Percentiles rank a stretch among this genome's conserved stretches.
Evolutionary conservation across 805 yeast genomes (phyloP).

Genomic region (Maudiozyma barnettii): DNA sequence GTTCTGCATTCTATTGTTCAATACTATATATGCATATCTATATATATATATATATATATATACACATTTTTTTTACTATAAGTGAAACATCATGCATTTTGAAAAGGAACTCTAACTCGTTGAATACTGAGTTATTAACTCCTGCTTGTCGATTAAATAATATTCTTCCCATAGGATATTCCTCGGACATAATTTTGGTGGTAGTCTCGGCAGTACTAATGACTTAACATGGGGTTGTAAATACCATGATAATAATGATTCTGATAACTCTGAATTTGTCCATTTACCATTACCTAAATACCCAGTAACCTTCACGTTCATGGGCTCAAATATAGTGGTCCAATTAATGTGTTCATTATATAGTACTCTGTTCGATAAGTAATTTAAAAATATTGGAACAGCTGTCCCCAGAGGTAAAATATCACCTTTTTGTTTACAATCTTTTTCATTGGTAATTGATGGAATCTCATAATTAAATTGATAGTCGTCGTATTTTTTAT

Average conservation of each 20-base stretch:
- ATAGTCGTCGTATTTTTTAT: no score
- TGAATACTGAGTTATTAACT: background rate
- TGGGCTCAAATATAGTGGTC: conserved; percentile 5
- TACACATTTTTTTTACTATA: background rate
- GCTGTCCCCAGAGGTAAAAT: conserved; percentile 4
- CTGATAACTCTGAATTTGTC: conserved; percentile 4
- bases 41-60: background rate
- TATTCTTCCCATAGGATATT: conserved; percentile 20
- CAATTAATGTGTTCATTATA: conserved; percentile 7
- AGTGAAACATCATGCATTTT: background rate
- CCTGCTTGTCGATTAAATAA: conserved; percentile 5
- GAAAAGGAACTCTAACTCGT: background rate
- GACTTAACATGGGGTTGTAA: conserved; percentile 8
- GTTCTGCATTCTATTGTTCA: no score
- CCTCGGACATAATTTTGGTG: conserved; percentile 16
- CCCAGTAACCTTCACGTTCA: conserved; percentile 12
- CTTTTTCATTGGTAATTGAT: no score
- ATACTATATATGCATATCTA: no score
- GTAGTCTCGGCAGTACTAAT: conserved; percentile 10
- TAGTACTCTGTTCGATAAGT: conserved; percentile 3
- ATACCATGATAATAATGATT: conserved; percentile 8
- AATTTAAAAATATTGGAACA: conserved; percentile 7
- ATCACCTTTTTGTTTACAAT: background rate
- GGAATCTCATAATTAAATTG: no score
- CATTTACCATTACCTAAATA: conserved; percentile 17